Evolutionary conservation across 768 basidiomycete species (phyloP).

Genomic region (Tulasnella sp.): DNA sequence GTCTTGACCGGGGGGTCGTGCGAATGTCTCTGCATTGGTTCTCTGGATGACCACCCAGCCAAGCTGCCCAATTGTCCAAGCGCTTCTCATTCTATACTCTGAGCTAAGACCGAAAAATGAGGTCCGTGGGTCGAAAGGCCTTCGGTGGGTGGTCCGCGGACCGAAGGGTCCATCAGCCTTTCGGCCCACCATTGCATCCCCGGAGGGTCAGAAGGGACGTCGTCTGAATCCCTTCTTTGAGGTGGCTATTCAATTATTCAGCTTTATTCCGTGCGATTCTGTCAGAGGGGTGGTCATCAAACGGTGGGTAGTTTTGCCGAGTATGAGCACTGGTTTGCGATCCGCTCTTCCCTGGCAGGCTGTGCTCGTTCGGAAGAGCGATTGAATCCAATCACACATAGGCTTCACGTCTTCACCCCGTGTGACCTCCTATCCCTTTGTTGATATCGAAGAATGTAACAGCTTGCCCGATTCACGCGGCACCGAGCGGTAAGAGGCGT

Average conservation of each 20-base stretch:
- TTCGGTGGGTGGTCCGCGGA: neutral
- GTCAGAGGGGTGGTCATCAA: neutral
- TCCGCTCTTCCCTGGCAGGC: neutral
- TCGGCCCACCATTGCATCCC: neutral
- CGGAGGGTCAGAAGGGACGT: neutral
- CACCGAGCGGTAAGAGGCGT: neutral
- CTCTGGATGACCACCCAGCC: neutral
- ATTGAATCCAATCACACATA: neutral
- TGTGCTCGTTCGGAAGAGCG: neutral
- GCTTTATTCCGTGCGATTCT: neutral
- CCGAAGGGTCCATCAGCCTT: neutral
- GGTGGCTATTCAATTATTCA: neutral
- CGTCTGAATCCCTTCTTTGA: neutral
- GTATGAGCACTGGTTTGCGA: neutral
- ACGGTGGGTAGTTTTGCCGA: neutral
- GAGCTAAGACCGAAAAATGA: neutral
- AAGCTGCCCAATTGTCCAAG: neutral
- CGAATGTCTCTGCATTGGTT: neutral
- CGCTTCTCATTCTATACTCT: neutral
- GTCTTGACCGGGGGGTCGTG: neutral
- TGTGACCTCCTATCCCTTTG: neutral
- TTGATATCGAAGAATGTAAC: neutral
- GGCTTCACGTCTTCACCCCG: neutral
- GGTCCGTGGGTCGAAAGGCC: neutral
- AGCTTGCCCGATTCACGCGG: neutral